Evolutionary conservation across 345 rosid species (phyloP), one percentile per base, ranked within the genome.

Genomic region (Isatis tinctoria): DNA sequence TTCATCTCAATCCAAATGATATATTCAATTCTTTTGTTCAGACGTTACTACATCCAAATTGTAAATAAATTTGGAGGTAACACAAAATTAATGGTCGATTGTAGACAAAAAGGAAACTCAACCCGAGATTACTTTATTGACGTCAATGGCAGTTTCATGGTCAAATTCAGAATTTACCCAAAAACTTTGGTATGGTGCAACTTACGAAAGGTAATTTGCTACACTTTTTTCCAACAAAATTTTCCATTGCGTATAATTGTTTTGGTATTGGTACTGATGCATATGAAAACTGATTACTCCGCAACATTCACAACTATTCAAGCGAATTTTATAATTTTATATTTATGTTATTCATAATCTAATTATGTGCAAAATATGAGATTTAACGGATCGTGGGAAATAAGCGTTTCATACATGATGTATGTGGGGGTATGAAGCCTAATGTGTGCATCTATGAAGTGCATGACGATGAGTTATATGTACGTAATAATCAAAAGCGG

Each of bases 101-200:
- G 75, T 71, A 26, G 51, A 60, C 8, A 32, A 2, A 33, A 44
- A 13, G 6, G 3, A 13, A 8, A 0, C 12, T 26, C 8, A 1
- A 22, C 24, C 8, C 8, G 9, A n/a, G 36, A 48, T 73, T 6
- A 0, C 0, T 73, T 30, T 64, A 37, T 53, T 53, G 13, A 3
- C 3, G 7, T 24, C 18, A 17, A 64, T 30, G 0, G 3, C 0
- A 6, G 0, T 7, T 4, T 27, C 1, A 30, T 0, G 3, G 6
- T 32, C n/a, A 9, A 2, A 28, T 22, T 72, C 10, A 10, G 0
- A 3, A 6, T 63, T 40, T 53, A 1, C 4, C 63, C 45, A 22
- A 64, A n/a, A 30, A 43, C 39, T 22, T 73, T 64, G 57, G 41
- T 73, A 64, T 64, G 56, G 70, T 64, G 65, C 28, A 30, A 64